A percentile compares a stretch with the other conserved stretches of the same genome.
Evolutionary conservation across 768 basidiomycete genomes (phyloP).

Genomic region (Daedaleopsis sinensis): DNA sequence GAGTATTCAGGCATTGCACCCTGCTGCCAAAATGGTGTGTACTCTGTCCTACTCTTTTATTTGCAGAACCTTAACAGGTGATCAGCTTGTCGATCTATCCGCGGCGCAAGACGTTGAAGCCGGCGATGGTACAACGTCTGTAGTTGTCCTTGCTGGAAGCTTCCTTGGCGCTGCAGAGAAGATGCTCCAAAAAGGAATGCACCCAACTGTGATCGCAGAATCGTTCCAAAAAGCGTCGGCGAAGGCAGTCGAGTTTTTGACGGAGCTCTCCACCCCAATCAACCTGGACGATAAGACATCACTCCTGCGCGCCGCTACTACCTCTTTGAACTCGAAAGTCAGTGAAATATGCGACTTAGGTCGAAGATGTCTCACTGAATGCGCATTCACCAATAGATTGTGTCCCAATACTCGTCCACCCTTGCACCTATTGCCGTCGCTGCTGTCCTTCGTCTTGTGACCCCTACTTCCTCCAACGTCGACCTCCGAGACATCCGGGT

Average conservation of each 20-base stretch:
- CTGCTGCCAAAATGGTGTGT: slow-evolving; percentile 95
- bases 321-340: slow-evolving; percentile 95
- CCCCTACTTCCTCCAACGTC: slow-evolving; percentile 89
- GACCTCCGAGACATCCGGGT: slow-evolving; percentile 95
- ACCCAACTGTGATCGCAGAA: slow-evolving; percentile 96
- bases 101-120: slow-evolving; percentile 98
- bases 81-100: slow-evolving; percentile 93
- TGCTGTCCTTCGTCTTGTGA: slow-evolving; percentile 90
- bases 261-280: slow-evolving; percentile 90
- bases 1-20: slow-evolving; percentile 94
- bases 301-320: slow-evolving; percentile 90
- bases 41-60: neutral
- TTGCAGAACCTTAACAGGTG: neutral
- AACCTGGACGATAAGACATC: slow-evolving; percentile 86
- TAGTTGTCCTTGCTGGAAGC: slow-evolving; percentile 95
- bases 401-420: slow-evolving; percentile 97
- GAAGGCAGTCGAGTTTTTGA: slow-evolving; percentile 93
- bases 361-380: too few relatives aligned
- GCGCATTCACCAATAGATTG: slow-evolving; percentile 61
- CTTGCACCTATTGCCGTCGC: slow-evolving; percentile 99
- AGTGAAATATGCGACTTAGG: slow-evolving; percentile 1
- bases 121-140: slow-evolving; percentile 97
- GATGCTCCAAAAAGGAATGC: slow-evolving; percentile 95
- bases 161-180: slow-evolving; percentile 95
- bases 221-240: slow-evolving; percentile 90